These are phyloP conservation scores for Fusarium pilosicola DNA, from an alignment of 2,329 filamentous ascomycete species.

Conservation along the genomic window DNA sequence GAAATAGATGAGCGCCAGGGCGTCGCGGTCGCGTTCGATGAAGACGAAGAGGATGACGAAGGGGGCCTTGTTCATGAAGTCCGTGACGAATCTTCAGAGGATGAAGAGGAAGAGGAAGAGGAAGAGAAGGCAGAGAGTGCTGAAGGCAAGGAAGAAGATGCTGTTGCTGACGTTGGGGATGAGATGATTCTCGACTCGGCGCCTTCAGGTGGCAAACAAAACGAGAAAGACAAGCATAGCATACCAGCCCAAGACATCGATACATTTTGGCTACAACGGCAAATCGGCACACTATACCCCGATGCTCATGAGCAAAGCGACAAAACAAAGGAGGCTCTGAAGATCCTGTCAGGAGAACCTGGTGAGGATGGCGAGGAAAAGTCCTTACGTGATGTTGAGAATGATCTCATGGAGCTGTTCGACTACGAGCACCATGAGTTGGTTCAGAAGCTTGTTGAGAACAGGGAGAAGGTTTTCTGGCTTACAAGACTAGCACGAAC, in stretches of 20 bases:
- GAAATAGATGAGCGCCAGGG: constrained; percentile 95
- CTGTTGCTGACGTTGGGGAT: constrained; percentile 72
- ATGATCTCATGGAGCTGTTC: constrained; percentile 97
- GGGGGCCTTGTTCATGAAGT: constrained; percentile 84
- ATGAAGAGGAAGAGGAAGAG: constrained; percentile 67
- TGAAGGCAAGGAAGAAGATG: constrained; percentile 61
- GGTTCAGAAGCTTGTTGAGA: constrained; percentile 89
- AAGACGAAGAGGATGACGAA: constrained; percentile 87
- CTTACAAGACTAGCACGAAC: constrained; percentile 86
- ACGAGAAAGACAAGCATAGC: constrained; percentile 65
- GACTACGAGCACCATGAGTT: constrained; percentile 96
- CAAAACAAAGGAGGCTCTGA: constrained; percentile 86
- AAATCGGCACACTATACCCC: constrained; percentile 87
- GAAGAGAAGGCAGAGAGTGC: constrained; percentile 66
- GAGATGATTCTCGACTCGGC: constrained; percentile 86
- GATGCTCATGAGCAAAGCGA: constrained; percentile 94
- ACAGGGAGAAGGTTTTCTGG: constrained; percentile 95
- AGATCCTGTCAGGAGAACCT: constrained; percentile 80
- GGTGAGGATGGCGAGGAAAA: constrained; percentile 84
- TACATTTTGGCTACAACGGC: constrained; percentile 95
- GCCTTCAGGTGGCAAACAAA: constrained; percentile 55
- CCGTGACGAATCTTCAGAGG: constrained; percentile 85
- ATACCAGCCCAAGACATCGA: constrained; percentile 92
- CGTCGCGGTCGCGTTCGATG: constrained; percentile 97
- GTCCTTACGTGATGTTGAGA: constrained; percentile 91